phyloP scores from a whole-genome alignment of 495 filamentous ascomycete species.

The Neohortaea acidophila region DNA sequence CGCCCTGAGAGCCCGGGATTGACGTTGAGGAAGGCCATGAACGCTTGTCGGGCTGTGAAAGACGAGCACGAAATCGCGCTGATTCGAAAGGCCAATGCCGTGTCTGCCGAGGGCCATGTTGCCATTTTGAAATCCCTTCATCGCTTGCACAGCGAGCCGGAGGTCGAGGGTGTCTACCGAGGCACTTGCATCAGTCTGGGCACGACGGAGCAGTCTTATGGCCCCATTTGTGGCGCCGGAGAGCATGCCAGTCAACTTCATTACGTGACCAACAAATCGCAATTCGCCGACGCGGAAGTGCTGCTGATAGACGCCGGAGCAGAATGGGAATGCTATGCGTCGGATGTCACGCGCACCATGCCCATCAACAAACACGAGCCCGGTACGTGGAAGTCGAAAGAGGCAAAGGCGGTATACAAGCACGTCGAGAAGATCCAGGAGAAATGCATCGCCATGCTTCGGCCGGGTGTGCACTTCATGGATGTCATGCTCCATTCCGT shows the following conservation, averaged over 20 bases:
- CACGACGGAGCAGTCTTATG: conserved; percentile 68
- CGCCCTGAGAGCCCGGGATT: neutral
- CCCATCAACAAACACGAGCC: conserved; percentile 38
- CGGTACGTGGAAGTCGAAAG: conserved; percentile 42
- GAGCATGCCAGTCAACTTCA: conserved; percentile 69
- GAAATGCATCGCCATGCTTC: conserved; percentile 52
- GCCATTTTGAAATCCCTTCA: conserved; percentile 46
- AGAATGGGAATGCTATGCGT: conserved; percentile 79
- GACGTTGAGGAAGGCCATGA: conserved; percentile 33
- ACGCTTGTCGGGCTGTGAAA: conserved; percentile 62
- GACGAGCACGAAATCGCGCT: conserved; percentile 62
- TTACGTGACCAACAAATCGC: conserved; percentile 63
- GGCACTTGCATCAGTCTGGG: conserved; percentile 52
- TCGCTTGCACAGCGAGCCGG: conserved; percentile 55
- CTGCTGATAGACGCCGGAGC: conserved; percentile 73
- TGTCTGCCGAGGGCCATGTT: conserved; percentile 60
- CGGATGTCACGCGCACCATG: conserved; percentile 77
- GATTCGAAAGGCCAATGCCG: conserved; percentile 61
- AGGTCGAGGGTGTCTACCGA: conserved; percentile 64
- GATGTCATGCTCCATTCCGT: conserved; percentile 58
- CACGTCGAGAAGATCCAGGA: conserved; percentile 73
- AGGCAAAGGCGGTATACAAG: conserved; percentile 54
- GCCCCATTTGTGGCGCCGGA: conserved; percentile 70
- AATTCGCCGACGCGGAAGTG: conserved; percentile 49
- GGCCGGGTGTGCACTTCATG: conserved; percentile 49